Evolutionary conservation across 768 basidiomycete genomes (phyloP), one percentile per base, ranked within the genome.

Genomic region (Calocera cornea): DNA sequence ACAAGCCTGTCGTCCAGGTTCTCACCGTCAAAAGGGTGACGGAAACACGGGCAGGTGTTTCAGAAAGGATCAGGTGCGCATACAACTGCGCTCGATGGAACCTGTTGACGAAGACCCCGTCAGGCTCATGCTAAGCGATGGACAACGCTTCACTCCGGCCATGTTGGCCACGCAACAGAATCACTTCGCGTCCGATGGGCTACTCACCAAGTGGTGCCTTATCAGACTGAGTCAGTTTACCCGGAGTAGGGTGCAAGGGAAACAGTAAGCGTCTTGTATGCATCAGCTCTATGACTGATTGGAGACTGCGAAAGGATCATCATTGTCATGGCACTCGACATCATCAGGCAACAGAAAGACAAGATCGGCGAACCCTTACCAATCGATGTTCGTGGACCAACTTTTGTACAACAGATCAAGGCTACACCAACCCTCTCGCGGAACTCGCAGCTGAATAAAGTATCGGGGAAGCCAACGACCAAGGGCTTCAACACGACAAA

Each of bases 101-200:
- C 17, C 33, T 22, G 33, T 14, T 22, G 68, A 36, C 29, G 11
- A 29, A 27, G 24, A 17, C 10, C 19, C 24, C 64, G 16, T 12
- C 2, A 22, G 19, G 5, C 41, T 17, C 24, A 24, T 41, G 34
- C 27, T n/a, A 19, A 47, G 44, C 44, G 79, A 80, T 70, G 79
- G 78, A 5, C 70, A 72, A 29, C 71, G 77, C 71, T 80, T 78
- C 67, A 74, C 75, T 40, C 79, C 79, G 70, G 73, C 74, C 22
- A 80, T 80, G 79, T 69, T 80, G 49, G 76, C 78, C 40, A 79
- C 79, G 10, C 74, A 74, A 67, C 71, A 78, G 33, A 80, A 80
- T 70, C 47, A 70, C 41, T 63, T 77, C 44, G 74, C 78, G 60
- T 78, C 77, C 10, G 64, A 67, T 1, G 72, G 75, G 19, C 63